Conservation (phyloP, 768 basidiomycete genomes). For the Mycena polygramma region DNA sequence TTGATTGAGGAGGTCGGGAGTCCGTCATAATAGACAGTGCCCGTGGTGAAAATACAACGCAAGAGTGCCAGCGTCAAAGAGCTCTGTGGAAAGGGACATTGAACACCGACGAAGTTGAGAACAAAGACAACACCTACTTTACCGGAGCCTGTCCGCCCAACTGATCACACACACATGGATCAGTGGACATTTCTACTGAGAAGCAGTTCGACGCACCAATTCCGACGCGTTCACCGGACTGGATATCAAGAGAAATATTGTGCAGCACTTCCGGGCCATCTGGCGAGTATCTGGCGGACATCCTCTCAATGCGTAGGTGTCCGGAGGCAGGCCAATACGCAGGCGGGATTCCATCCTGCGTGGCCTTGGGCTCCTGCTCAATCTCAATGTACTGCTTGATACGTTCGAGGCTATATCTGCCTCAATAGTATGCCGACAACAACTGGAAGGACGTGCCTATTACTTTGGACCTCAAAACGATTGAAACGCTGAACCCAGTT, state of each 20-base stretch:
- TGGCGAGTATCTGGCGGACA: conserved; percentile 70
- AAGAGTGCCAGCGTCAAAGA: conserved; percentile 41
- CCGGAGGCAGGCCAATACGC: conserved; percentile 60
- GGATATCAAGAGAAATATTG: conserved; percentile 63
- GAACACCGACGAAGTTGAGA: neutral
- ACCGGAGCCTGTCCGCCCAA: neutral
- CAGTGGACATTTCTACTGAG: neutral
- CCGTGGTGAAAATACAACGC: conserved; percentile 69
- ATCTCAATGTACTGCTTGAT: conserved; percentile 44
- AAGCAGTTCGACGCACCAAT: conserved; percentile 48
- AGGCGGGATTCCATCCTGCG: conserved; percentile 60
- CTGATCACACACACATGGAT: neutral
- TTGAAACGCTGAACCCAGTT: conserved; percentile 44
- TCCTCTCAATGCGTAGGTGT: conserved; percentile 7
- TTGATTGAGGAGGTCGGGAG: conserved; percentile 61
- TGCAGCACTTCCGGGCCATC: conserved; percentile 66
- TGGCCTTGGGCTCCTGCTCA: conserved; percentile 63
- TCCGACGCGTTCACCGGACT: conserved; percentile 69
- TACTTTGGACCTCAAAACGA: neutral
- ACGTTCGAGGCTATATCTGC: neutral
- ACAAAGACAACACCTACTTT: neutral
- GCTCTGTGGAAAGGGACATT: neutral
- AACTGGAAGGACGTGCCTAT: neutral
- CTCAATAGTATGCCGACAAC: neutral
- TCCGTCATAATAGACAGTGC: conserved; percentile 70